Conservation (phyloP, 345 rosid species). For the Aquilaria yunnanensis region DNA sequence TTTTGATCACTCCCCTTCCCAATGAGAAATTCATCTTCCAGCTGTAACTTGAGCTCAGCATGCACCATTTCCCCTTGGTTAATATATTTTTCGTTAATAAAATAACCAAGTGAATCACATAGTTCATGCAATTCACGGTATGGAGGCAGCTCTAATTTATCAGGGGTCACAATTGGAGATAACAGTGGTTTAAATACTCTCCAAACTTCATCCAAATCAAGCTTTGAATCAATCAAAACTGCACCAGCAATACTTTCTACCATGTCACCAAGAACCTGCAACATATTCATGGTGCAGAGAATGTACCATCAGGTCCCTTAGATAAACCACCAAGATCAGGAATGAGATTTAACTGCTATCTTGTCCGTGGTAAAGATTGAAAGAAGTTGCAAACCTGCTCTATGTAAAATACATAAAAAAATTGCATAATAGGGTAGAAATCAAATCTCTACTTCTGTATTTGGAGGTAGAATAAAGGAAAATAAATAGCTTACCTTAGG, state of each 20-base stretch:
- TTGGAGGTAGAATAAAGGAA: neutral
- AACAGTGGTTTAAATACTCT: slow-evolving; percentile 61
- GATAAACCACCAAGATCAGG: no score
- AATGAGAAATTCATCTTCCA: slow-evolving; percentile 52
- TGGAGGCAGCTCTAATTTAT: slow-evolving; percentile 81
- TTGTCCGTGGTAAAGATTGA: no score
- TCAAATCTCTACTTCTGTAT: neutral
- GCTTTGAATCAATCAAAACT: slow-evolving; percentile 58
- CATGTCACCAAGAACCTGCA: slow-evolving; percentile 86
- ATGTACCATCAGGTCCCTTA: neutral
- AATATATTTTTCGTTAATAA: slow-evolving; percentile 34
- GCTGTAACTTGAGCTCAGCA: slow-evolving; percentile 58
- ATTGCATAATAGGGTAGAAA: neutral
- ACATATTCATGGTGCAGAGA: slow-evolving; percentile 11
- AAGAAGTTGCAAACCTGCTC: neutral
- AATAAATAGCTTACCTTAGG: slow-evolving; percentile 55
- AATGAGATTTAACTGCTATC: no score
- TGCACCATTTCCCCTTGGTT: slow-evolving; percentile 47
- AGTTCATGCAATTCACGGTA: slow-evolving; percentile 58
- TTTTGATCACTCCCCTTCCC: slow-evolving; percentile 56
- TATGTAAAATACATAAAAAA: neutral
- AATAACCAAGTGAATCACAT: slow-evolving; percentile 76
- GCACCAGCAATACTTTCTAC: slow-evolving; percentile 92
- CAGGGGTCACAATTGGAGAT: slow-evolving; percentile 77
- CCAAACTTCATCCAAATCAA: slow-evolving; percentile 77